Percentiles rank a stretch among this genome's conserved stretches.
Evolutionary conservation across 495 filamentous ascomycete genomes (phyloP).

Genomic region (Tuber umbilicatum): DNA sequence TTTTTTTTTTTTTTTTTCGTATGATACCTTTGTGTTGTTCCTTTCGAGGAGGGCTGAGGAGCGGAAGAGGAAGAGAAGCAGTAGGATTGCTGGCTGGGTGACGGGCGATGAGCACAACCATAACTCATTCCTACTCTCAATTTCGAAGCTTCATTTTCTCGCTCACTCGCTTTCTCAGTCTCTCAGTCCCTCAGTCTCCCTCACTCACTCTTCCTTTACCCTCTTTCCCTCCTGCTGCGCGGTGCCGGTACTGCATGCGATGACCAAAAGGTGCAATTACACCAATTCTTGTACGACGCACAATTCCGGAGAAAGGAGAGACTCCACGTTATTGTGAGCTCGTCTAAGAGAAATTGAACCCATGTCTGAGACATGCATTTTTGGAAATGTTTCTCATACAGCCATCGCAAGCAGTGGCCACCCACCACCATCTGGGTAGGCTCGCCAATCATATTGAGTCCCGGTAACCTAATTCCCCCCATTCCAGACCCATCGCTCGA

Average conservation of each 20-base stretch:
- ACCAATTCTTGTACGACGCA: slow-evolving; percentile 22
- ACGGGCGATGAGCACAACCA: background rate
- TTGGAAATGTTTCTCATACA: slow-evolving; percentile 21
- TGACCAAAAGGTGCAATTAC: slow-evolving; percentile 8
- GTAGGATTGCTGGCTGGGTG: background rate
- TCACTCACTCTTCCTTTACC: background rate
- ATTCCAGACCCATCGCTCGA: slow-evolving; percentile 34
- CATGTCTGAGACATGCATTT: slow-evolving; percentile 26
- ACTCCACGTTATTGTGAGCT: slow-evolving; percentile 25
- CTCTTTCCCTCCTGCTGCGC: background rate
- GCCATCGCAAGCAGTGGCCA: slow-evolving; percentile 31
- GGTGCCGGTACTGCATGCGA: background rate
- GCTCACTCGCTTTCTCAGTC: background rate
- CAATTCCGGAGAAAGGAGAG: slow-evolving; percentile 26
- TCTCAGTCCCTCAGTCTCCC: background rate
- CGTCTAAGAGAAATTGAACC: slow-evolving; percentile 16
- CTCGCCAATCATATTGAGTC: slow-evolving; percentile 30
- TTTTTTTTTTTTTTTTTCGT: background rate
- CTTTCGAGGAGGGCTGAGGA: background rate
- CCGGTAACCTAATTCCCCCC: slow-evolving; percentile 39
- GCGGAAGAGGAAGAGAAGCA: background rate
- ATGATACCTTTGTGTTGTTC: background rate
- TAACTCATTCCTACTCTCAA: background rate
- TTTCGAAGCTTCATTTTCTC: background rate
- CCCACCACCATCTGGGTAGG: slow-evolving; percentile 17